Evolutionary conservation across 768 basidiomycete species (phyloP).

Genomic region (Pleurotus ostreatus): DNA sequence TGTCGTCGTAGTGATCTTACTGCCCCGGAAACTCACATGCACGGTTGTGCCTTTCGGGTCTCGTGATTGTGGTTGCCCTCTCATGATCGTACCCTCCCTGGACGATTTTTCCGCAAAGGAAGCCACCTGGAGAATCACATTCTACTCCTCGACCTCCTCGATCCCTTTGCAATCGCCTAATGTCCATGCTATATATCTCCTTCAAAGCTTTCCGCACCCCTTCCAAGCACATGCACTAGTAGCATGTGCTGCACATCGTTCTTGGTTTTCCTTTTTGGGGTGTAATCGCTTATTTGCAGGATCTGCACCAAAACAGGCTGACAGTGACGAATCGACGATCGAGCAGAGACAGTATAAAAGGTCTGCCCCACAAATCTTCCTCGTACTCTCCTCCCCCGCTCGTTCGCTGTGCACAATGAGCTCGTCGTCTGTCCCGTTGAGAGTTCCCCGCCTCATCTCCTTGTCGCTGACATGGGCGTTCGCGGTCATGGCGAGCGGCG

Average conservation of each 20-base stretch:
- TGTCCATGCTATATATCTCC: constrained; percentile 1
- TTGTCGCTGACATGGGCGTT: constrained; percentile 28
- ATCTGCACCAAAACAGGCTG: background rate
- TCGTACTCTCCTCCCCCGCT: background rate
- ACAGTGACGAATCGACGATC: background rate
- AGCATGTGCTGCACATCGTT: background rate
- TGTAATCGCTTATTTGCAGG: background rate
- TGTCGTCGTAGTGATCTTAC: constrained; percentile 1
- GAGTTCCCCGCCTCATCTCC: constrained; percentile 18
- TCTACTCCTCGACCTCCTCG: background rate
- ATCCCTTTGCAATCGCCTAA: background rate
- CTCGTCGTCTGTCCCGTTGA: constrained; percentile 15
- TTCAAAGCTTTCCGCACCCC: background rate
- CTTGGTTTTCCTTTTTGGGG: background rate
- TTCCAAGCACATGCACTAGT: background rate
- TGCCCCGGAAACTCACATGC: background rate
- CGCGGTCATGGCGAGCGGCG: constrained; percentile 2
- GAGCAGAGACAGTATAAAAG: background rate
- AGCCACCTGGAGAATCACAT: background rate
- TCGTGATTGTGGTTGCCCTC: constrained; percentile 1
- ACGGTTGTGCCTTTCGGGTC: background rate
- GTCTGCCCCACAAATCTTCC: background rate
- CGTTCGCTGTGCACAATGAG: constrained; percentile 8
- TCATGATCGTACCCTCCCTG: background rate
- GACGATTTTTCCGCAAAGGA: background rate